Percentiles rank a stretch among this genome's conserved stretches.
Conservation (phyloP, 331 rosid species). For the Quercus phellos region DNA sequence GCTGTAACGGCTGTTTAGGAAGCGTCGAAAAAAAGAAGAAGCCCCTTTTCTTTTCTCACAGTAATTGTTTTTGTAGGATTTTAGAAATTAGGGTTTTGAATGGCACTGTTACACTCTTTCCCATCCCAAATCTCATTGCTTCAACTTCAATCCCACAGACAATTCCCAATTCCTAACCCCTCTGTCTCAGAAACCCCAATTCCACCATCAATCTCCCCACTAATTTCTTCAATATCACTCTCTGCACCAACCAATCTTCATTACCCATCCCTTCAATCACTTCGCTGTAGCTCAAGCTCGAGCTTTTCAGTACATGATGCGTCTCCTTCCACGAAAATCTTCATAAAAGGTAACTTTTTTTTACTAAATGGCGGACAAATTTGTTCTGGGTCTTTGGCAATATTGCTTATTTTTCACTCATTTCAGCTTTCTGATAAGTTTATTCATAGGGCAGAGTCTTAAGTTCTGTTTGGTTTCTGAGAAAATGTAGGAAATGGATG, state of each 20-base stretch:
- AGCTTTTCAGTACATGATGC: neutral
- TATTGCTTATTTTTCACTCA: neutral
- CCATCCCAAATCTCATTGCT: neutral
- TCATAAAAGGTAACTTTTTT: conserved; percentile 28
- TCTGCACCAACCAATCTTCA: conserved; percentile 8
- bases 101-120: neutral
- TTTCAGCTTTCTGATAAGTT: neutral
- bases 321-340: conserved; percentile 20
- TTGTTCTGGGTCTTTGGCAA: neutral
- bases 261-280: neutral
- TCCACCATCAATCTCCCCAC: neutral
- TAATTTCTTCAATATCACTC: conserved; percentile 10
- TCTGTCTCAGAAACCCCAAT: neutral
- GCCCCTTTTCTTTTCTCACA: too few relatives aligned
- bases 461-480: neutral
- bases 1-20: too few relatives aligned
- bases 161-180: neutral
- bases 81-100: neutral
- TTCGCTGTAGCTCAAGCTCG: conserved; percentile 10
- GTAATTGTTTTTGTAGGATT: neutral
- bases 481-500: neutral
- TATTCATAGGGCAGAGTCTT: too few relatives aligned
- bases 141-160: neutral
- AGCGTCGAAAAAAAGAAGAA: too few relatives aligned
- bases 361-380: neutral